These are phyloP conservation scores for Cucurbita maxima DNA, from an alignment of 306 rosid genomes.

Conservation along the genomic window DNA sequence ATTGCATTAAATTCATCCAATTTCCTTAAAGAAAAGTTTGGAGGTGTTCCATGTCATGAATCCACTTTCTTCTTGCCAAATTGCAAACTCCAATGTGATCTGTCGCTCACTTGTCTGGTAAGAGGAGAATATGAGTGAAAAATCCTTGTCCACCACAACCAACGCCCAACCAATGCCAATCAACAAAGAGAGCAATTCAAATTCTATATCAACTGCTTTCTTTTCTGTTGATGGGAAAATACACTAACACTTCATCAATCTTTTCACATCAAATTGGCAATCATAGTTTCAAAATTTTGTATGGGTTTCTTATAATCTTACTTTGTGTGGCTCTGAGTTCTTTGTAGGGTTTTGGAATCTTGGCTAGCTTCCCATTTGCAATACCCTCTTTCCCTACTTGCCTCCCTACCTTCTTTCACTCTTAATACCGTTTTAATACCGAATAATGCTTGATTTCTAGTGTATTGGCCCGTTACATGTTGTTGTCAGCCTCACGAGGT, in stretches of 20 bases:
- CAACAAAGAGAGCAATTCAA: background rate
- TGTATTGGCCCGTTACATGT: no score
- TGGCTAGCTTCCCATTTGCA: background rate
- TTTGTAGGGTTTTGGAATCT: background rate
- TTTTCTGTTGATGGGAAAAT: constrained; percentile 10
- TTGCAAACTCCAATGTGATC: constrained; percentile 12
- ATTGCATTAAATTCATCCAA: constrained; percentile 8
- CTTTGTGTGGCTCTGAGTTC: background rate
- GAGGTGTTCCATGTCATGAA: background rate
- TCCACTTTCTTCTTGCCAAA: constrained; percentile 18
- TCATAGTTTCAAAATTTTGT: background rate
- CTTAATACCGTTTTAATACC: background rate
- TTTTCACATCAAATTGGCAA: constrained; percentile 22
- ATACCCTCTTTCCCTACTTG: background rate
- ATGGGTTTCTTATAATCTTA: background rate
- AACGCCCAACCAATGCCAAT: constrained; percentile 8
- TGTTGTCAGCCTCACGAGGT: no score
- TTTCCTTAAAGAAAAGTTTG: background rate
- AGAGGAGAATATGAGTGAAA: constrained; percentile 2
- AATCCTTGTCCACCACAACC: constrained; percentile 11
- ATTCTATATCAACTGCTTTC: background rate
- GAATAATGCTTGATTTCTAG: background rate
- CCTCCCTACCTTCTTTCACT: background rate
- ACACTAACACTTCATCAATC: constrained; percentile 22
- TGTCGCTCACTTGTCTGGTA: constrained; percentile 18